A percentile compares a stretch with the other conserved stretches of the same genome.
These are phyloP conservation scores for Leccinum fuscescens DNA, from an alignment of 1,284 basidiomycete species.

Conservation along the genomic window DNA sequence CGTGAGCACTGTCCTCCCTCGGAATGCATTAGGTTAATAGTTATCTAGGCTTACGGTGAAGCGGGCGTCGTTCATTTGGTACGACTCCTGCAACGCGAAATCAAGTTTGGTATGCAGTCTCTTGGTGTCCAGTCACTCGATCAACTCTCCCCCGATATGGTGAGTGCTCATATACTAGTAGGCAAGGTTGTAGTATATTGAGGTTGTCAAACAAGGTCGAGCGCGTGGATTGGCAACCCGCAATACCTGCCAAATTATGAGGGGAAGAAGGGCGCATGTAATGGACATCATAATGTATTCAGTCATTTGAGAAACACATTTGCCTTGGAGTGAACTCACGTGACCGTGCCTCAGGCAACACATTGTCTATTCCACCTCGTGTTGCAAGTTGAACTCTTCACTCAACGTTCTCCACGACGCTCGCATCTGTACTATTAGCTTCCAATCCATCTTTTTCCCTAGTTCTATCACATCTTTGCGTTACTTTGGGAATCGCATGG, in stretches of 20 bases:
- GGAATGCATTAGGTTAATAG: conserved; percentile 6
- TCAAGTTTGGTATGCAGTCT: conserved; percentile 75
- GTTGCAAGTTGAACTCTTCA: conserved; percentile 11
- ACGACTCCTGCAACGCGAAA: conserved; percentile 78
- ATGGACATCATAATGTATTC: neutral
- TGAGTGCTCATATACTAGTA: conserved; percentile 32
- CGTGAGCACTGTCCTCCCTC: conserved; percentile 40
- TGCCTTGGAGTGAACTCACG: conserved; percentile 15
- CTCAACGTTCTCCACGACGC: conserved; percentile 6
- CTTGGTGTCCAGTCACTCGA: conserved; percentile 71
- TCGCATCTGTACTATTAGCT: neutral
- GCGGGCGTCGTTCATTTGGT: conserved; percentile 77
- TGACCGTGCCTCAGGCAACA: conserved; percentile 19
- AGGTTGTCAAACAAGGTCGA: conserved; percentile 60
- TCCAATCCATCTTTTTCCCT: neutral
- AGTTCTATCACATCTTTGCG: neutral
- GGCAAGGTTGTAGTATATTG: conserved; percentile 37
- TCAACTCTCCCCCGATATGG: conserved; percentile 80
- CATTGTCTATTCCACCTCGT: conserved; percentile 9
- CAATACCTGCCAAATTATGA: conserved; percentile 23
- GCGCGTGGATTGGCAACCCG: conserved; percentile 65
- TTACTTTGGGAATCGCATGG: conserved; percentile 45
- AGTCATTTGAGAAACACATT: neutral
- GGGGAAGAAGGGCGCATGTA: neutral
- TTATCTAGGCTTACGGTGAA: conserved; percentile 72